Evolutionary conservation across 202 grass and related monocot genomes (phyloP), one percentile per base, ranked within the genome.

Genomic region (Panicum hallii): DNA sequence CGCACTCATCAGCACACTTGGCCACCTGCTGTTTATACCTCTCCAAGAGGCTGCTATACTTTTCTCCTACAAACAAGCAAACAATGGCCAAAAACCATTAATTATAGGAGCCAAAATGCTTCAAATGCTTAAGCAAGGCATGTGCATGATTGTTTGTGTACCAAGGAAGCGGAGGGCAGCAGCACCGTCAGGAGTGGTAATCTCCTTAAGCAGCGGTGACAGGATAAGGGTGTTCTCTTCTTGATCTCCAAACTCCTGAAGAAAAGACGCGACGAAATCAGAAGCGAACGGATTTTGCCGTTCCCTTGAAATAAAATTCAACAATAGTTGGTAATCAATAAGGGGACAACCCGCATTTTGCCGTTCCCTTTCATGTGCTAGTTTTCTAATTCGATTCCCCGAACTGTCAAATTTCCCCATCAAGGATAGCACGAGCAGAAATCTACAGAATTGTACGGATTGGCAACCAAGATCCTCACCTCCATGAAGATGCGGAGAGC

Each of bases 1-100:
- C 88, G 45, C 97, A 94, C 45, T 94, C 90, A 44, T 94, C 85
- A 4, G 72, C 55, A 56, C 90, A 99, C 57, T 86, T 99, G 11
- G 85, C 80, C 9, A 52, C 62, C 64, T 75, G 75, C 67, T 49
- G 62, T 75, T 79, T 79, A 60, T 85, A 85, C 79, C 61, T 87
- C 79, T 94, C 88, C 46, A 92, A 12, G 73, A 96, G 66, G 64
- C 5, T 72, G 80, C 93, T 97, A 67, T 99, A 94, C 74, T 87
- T 94, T 0, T 63, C 84, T 7, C 90, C 93, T 99, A 73, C 70
- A 86, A 13, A 26, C 66, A 86, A 13, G n/a, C 66, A 93, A 76
- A 72, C 16, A 72, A 56, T 20, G 79, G 52, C 8, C 34, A 55
- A 69, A 49, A 7, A 54, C 9, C 5, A 70, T 42, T 63, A 61